Conservation (phyloP, 345 rosid genomes). For the Camelina sativa region DNA sequence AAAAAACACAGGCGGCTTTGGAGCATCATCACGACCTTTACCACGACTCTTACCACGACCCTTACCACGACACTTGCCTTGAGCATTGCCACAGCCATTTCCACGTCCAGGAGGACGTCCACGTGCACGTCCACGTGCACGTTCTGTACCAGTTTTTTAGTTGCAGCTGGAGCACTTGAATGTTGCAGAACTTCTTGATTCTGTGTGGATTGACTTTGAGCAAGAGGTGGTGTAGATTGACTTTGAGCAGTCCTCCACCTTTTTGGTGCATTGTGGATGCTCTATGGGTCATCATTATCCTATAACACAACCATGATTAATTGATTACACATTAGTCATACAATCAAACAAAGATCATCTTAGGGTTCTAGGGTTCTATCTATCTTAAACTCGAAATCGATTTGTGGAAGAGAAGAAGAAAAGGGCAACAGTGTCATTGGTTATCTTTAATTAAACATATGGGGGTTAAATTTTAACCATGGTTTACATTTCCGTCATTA, state of each 20-base stretch:
- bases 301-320: neutral
- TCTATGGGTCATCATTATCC: neutral
- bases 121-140: too few species aligned
- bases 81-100: neutral
- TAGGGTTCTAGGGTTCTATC: too few species aligned
- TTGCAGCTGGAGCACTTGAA: neutral
- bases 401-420: too few species aligned
- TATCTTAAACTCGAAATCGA: too few species aligned
- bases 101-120: neutral
- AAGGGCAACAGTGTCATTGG: too few species aligned
- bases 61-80: neutral
- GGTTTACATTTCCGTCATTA: too few species aligned
- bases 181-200: neutral
- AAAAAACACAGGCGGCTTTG: neutral
- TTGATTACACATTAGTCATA: too few species aligned
- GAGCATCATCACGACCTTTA: neutral
- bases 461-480: too few species aligned
- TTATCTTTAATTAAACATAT: too few species aligned
- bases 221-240: neutral
- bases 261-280: neutral
- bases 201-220: neutral
- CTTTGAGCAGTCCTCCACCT: neutral
- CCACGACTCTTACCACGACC: neutral
- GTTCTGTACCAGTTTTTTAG: neutral
- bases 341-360: neutral